Evolutionary conservation across 2,329 filamentous ascomycete species (phyloP).

Genomic region (Fusarium floridanum): DNA sequence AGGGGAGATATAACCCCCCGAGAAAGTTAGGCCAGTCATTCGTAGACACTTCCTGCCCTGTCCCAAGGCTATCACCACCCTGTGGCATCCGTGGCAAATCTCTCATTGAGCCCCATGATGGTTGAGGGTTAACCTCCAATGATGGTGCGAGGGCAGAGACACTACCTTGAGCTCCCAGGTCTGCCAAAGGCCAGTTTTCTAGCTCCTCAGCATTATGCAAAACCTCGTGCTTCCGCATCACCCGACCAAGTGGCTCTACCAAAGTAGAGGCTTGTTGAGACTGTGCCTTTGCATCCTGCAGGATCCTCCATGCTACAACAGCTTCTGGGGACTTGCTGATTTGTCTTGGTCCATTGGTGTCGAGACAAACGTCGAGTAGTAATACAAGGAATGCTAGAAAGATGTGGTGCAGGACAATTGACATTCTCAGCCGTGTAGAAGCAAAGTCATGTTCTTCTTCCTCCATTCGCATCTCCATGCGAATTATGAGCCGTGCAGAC

Average conservation of each 20-base stretch:
- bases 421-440: constrained; percentile 40
- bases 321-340: neutral
- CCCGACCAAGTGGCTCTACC: neutral
- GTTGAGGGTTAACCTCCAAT: neutral
- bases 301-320: neutral
- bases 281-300: neutral
- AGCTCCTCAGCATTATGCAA: neutral
- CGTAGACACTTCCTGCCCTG: neutral
- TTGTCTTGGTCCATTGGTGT: constrained; percentile 5
- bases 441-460: constrained; percentile 39
- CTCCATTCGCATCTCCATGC: constrained; percentile 43
- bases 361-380: constrained; percentile 46
- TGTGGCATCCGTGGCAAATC: neutral
- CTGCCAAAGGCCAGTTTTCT: neutral
- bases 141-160: neutral
- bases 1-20: neutral
- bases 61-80: neutral
- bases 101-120: neutral
- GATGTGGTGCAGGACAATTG: constrained; percentile 45
- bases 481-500: constrained; percentile 46
- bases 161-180: neutral
- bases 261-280: neutral
- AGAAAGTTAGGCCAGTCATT: neutral
- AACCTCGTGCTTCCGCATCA: neutral
- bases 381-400: constrained; percentile 47